These are phyloP conservation scores for Acer saccharum DNA, from an alignment of 345 rosid species.

Conservation along the genomic window DNA sequence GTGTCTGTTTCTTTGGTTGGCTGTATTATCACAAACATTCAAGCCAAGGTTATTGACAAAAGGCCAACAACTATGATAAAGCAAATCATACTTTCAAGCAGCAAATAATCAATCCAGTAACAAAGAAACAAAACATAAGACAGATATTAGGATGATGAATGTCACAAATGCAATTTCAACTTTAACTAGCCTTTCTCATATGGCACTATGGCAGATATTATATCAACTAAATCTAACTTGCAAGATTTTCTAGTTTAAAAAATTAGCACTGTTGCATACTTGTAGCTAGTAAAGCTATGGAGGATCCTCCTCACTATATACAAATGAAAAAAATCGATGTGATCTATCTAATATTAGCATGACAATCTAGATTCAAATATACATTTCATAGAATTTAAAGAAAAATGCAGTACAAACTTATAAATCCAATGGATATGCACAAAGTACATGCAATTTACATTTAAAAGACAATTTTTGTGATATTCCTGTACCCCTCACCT, in stretches of 20 bases:
- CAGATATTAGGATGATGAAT: background rate
- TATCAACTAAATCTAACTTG: background rate
- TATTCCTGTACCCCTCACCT: slow-evolving; percentile 50
- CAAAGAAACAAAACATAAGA: background rate
- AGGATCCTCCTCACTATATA: background rate
- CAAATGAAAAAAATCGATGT: background rate
- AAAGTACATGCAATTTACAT: background rate
- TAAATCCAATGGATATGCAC: background rate
- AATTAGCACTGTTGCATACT: background rate
- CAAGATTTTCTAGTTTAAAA: background rate
- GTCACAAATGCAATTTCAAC: background rate
- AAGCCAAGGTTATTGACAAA: slow-evolving; percentile 15
- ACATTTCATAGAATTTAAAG: background rate
- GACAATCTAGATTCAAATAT: background rate
- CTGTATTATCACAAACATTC: slow-evolving; percentile 37
- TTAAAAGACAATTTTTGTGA: background rate
- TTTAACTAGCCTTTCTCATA: background rate
- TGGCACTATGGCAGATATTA: background rate
- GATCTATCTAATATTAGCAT: background rate
- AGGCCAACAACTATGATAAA: background rate
- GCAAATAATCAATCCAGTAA: background rate
- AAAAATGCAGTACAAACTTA: background rate
- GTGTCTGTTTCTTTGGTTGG: slow-evolving; percentile 37
- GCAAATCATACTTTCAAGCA: slow-evolving; percentile 2
- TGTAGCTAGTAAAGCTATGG: background rate